A percentile compares a stretch with the other conserved stretches of the same genome.
phyloP scores from a whole-genome alignment of 345 rosid species.

The Microthlaspi erraticum region DNA sequence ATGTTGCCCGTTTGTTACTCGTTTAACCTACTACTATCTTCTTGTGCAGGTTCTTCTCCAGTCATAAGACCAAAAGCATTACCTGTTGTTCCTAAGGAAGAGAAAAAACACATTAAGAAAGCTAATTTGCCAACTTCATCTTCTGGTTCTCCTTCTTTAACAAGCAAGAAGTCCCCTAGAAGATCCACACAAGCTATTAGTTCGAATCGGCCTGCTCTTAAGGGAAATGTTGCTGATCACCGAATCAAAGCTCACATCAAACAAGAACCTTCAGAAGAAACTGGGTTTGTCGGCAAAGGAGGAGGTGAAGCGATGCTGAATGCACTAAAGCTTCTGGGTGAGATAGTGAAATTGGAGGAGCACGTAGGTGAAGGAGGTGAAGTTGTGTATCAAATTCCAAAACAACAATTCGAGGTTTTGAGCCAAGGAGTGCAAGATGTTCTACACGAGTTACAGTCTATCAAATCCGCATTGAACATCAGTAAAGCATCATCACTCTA shows the following conservation, averaged over 20 bases:
- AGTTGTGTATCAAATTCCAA: constrained; percentile 34
- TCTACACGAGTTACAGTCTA: constrained; percentile 32
- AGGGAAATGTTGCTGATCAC: constrained; percentile 5
- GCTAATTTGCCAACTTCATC: neutral
- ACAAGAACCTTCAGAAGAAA: neutral
- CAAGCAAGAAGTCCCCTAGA: constrained; percentile 15
- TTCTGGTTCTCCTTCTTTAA: neutral
- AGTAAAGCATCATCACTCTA: neutral
- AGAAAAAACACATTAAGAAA: neutral
- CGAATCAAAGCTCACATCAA: neutral
- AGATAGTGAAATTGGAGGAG: constrained; percentile 16
- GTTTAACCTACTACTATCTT: constrained; percentile 5
- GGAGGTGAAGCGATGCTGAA: constrained; percentile 11
- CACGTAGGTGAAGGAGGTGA: constrained; percentile 32
- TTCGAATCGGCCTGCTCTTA: neutral
- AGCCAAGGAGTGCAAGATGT: constrained; percentile 32
- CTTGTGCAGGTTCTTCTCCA: constrained; percentile 15
- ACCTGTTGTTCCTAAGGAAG: neutral
- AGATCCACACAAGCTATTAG: neutral
- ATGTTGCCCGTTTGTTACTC: neutral
- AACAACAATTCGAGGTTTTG: constrained; percentile 29
- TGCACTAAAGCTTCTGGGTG: constrained; percentile 19
- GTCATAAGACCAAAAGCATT: constrained; percentile 21
- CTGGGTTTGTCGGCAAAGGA: constrained; percentile 2
- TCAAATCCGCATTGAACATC: constrained; percentile 30